phyloP scores from a whole-genome alignment of 768 basidiomycete genomes.

The Dendrothele bispora region DNA sequence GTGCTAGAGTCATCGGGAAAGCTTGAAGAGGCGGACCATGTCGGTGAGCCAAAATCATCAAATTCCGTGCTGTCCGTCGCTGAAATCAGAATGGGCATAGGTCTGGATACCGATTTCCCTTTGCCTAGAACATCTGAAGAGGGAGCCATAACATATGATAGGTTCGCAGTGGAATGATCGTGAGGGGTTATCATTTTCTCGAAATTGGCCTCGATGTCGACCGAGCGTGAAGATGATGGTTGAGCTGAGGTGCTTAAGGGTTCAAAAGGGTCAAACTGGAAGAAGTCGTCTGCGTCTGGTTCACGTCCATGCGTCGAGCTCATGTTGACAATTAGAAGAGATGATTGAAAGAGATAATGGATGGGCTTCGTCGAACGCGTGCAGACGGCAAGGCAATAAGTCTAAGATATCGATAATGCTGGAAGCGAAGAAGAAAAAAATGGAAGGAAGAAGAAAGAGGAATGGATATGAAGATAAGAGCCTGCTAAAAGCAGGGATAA shows the following conservation, averaged over 20 bases:
- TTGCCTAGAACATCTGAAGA: conserved; percentile 32
- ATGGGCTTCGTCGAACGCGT: background rate
- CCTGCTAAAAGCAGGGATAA: too few species aligned
- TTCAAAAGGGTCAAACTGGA: conserved; percentile 52
- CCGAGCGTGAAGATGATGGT: conserved; percentile 12
- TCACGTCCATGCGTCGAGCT: conserved; percentile 42
- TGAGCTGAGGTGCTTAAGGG: conserved; percentile 8
- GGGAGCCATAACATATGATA: background rate
- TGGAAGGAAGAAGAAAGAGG: background rate
- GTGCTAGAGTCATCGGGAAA: conserved; percentile 24
- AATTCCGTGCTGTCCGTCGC: conserved; percentile 22
- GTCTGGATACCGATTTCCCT: conserved; percentile 56
- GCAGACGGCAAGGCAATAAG: background rate
- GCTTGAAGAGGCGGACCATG: conserved; percentile 13
- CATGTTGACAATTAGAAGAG: conserved; percentile 20
- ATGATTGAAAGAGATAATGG: background rate
- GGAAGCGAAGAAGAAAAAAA: background rate
- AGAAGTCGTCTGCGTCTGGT: conserved; percentile 49
- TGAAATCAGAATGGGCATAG: conserved; percentile 46
- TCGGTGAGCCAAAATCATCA: conserved; percentile 33
- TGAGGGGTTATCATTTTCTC: too few species aligned
- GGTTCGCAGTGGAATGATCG: too few species aligned
- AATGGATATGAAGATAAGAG: background rate
- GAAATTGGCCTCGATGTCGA: conserved; percentile 13
- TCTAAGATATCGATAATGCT: too few species aligned